Evolutionary conservation across 2,329 filamentous ascomycete species (phyloP), one percentile per base, ranked within the genome.

Genomic region (Tetracladium maxilliforme): DNA sequence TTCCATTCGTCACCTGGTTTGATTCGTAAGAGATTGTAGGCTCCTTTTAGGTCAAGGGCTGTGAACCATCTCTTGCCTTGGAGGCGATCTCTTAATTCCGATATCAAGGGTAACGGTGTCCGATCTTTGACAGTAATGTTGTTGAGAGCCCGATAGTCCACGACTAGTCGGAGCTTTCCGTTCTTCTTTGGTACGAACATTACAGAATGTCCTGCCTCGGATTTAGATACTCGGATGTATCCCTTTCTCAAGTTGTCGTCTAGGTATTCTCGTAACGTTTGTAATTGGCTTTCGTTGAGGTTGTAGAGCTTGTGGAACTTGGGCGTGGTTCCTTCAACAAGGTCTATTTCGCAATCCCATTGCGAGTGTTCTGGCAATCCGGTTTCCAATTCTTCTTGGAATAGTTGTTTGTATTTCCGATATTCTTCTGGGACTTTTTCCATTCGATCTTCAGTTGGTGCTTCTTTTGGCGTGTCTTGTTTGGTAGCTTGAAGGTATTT

Each of bases 101-200:
- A 28, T 19, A 54, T 48, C 3, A 49, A 27, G 0, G 36, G 45
- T 12, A 51, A 25, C 4, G 35, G 33, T 30, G 48, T 48, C 2
- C 35, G 24, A 29, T 53, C 38, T 33, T 52, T 49, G 14, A 40
- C 38, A 4, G 39, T 52, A n/a, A 50, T 30, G 1, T 30, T 29
- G 25, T 54, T 56, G 1, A 54, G 32, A 1, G 18, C 30, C 24
- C 37, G 23, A 32, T 54, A 56, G 29, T 55, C 37, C 6, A 54
- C 34, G 33, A 33, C 53, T 21, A 54, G 26, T 12, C 34, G 30
- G 7, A 48, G 26, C 6, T 29, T 34, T 4, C 41, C 31, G 23
- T 41, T 36, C 5, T 38, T 38, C 32, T 51, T 53, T 14, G 25
- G 30, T 13, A 46, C 31, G 34, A 51, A 49, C 0, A 52, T 30